Conservation (phyloP, 2,329 filamentous ascomycete species). For the Cladosporium sp. region DNA sequence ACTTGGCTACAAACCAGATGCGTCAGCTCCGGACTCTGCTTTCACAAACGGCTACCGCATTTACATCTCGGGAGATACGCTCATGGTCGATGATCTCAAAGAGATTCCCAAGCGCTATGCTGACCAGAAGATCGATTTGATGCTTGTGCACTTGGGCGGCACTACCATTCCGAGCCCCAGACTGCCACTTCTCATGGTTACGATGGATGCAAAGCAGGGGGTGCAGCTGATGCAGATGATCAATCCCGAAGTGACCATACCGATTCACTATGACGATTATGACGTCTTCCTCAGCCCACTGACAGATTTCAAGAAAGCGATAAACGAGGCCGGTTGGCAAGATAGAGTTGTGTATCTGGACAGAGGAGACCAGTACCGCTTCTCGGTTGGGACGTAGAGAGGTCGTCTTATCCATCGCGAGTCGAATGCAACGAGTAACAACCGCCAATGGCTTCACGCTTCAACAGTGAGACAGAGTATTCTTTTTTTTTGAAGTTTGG, state of each 20-base stretch:
- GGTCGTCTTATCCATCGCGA: not conserved
- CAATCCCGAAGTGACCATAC: conserved; percentile 62
- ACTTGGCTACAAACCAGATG: conserved; percentile 49
- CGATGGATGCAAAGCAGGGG: conserved; percentile 66
- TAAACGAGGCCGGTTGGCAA: conserved; percentile 53
- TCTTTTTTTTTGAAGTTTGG: conserved; percentile 18
- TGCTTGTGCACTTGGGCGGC: conserved; percentile 66
- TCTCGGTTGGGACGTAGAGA: conserved; percentile 42
- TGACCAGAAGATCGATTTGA: conserved; percentile 60
- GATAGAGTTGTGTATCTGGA: conserved; percentile 62
- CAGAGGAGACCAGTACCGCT: conserved; percentile 58
- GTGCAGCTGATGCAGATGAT: conserved; percentile 61
- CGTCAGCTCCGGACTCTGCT: conserved; percentile 19
- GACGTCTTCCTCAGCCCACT: conserved; percentile 61
- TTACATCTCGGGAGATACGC: conserved; percentile 67
- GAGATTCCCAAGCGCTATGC: conserved; percentile 59
- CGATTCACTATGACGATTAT: conserved; percentile 67
- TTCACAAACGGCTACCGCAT: conserved; percentile 52
- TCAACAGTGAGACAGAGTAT: not conserved
- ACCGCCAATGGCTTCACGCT: not conserved
- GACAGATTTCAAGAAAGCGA: conserved; percentile 59
- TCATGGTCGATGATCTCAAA: conserved; percentile 62
- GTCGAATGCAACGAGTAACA: not conserved
- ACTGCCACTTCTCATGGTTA: conserved; percentile 64
- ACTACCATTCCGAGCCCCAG: conserved; percentile 64